Conservation (phyloP, 768 basidiomycete species). For the Mycena latifolia region DNA sequence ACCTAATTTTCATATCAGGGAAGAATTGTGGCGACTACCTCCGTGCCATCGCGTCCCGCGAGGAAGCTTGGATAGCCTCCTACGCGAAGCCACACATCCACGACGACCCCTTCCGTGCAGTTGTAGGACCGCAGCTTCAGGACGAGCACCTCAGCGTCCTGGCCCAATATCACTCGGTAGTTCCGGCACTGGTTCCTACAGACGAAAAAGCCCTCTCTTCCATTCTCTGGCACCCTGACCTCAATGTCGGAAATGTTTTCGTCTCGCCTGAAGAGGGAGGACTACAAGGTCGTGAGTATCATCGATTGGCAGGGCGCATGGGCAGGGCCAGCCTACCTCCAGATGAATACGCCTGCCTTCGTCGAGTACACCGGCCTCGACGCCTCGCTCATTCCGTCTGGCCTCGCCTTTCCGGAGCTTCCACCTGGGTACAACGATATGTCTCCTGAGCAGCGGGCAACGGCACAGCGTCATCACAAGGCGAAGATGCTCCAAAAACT, state of each 20-base stretch:
- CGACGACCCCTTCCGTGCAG: conserved; percentile 35
- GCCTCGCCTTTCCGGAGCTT: neutral
- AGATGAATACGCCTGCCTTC: neutral
- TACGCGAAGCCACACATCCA: conserved; percentile 33
- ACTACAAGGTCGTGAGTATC: conserved; percentile 40
- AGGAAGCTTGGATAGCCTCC: conserved; percentile 39
- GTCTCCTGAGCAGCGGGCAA: neutral
- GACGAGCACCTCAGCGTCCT: conserved; percentile 38
- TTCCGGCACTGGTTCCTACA: conserved; percentile 43
- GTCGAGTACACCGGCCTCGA: neutral
- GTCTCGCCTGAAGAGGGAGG: conserved; percentile 37
- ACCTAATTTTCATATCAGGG: conserved; percentile 14
- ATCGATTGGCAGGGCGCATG: conserved; percentile 46
- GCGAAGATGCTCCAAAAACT: conserved; percentile 1
- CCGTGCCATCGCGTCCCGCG: conserved; percentile 37
- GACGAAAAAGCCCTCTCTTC: conserved; percentile 34
- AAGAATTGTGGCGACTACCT: conserved; percentile 29
- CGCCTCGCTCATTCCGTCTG: conserved; percentile 2
- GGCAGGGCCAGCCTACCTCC: conserved; percentile 4
- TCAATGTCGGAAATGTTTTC: conserved; percentile 43
- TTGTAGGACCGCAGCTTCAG: conserved; percentile 19
- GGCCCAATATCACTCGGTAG: conserved; percentile 36
- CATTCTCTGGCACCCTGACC: conserved; percentile 46
- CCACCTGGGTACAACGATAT: neutral
- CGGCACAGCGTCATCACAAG: neutral